phyloP scores from a whole-genome alignment of 169 alveolate genomes.

The Plasmodium gaboni region DNA sequence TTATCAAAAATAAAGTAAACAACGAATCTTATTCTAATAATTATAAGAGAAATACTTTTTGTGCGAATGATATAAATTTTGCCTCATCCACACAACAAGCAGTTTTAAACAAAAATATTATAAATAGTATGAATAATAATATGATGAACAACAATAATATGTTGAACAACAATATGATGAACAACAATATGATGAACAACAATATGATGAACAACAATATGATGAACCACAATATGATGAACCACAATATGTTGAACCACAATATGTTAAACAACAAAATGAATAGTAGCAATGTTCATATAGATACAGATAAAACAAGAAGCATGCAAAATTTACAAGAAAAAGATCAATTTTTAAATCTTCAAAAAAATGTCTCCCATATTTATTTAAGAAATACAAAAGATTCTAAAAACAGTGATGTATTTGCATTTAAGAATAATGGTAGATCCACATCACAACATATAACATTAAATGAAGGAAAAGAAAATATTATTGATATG shows the following conservation, averaged over 20 bases:
- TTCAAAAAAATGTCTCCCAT: background rate
- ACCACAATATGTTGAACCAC: background rate
- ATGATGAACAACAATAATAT: background rate
- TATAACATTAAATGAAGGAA: slow-evolving; percentile 2
- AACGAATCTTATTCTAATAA: slow-evolving; percentile 7
- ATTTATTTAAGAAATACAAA: background rate
- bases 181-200: background rate
- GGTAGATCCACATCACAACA: slow-evolving; percentile 20
- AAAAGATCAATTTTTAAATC: background rate
- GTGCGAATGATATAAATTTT: slow-evolving; percentile 25
- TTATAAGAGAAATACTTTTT: slow-evolving; percentile 38
- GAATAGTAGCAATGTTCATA: background rate
- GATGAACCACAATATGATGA: background rate
- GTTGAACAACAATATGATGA: background rate
- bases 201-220: background rate
- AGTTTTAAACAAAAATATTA: background rate
- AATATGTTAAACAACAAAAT: background rate
- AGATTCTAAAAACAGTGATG: background rate
- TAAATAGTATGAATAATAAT: background rate
- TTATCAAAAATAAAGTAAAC: background rate
- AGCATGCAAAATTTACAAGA: background rate
- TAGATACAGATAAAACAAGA: background rate
- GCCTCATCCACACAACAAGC: background rate
- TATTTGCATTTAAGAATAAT: slow-evolving; percentile 15
- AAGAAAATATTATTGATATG: background rate